Base-by-base conservation (phyloP, 257 asterid genomes). In the Solanum paucissectum region DNA sequence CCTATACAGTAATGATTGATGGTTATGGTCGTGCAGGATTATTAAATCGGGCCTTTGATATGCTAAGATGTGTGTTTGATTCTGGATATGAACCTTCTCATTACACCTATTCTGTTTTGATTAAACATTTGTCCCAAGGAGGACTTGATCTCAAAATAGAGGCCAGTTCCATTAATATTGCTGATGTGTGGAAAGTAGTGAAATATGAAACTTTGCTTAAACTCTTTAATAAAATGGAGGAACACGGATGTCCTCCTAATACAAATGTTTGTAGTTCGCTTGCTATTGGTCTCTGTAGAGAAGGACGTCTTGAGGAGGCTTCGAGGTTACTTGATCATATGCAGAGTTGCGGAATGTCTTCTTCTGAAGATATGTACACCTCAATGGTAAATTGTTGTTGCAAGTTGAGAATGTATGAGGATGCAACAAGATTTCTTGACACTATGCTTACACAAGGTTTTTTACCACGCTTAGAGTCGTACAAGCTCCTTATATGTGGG, bases 111-210 rank as follows among this genome's bases (percentile, higher is more conserved):
- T 90, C 95, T 18, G 91, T 95, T 90, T 87, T 94, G 86, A 87
- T 93, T 86, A 95, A 95, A 87, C 98, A 95, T 91, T 93, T 95
- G 87, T 90, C 89, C 33, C 88, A 58, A 83, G 89, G 81, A 76
- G 86, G 83, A 87, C 83, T 52, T 69, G 74, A 74, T 46, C 81
- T 85, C 74, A 83, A 86, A 87, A 60, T 18, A 76, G 83, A 83
- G 60, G 72, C 46, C 23, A 46, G 79, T 44, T 88, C 88, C 81
- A 86, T 92, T 42, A 94, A 94, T 88, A 89, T 92, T 88, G 93
- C 92, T 83, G 98, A 94, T 84, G 96, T 94, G 71, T 95, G 98
- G 98, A 94, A 93, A 90, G 68, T 91, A 55, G 88, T 93, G 94
- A 93, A 91, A 55, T 92, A 90, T 75, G 95, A 88, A 36, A 93